phyloP scores from a whole-genome alignment of 176 grass and related monocot genomes.

The Puccinellia tenuiflora region DNA sequence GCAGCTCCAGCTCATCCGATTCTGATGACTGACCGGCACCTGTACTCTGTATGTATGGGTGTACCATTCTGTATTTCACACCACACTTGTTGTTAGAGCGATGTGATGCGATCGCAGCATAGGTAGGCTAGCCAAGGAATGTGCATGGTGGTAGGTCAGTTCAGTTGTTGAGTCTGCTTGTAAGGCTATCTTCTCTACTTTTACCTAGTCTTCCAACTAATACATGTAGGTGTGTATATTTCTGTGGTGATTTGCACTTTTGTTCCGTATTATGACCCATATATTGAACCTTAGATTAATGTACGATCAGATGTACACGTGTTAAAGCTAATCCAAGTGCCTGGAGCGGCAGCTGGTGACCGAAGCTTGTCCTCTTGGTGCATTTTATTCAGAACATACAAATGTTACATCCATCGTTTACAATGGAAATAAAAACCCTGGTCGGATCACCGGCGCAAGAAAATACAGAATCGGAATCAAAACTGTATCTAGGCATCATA shows the following conservation, averaged over 20 bases:
- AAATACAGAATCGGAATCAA: too few relatives aligned
- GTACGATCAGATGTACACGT: background rate
- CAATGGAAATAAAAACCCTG: too few relatives aligned
- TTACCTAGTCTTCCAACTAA: background rate
- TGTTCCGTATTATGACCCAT: background rate
- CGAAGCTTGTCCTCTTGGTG: too few relatives aligned
- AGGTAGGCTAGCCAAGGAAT: constrained; percentile 5
- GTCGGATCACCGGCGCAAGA: too few relatives aligned
- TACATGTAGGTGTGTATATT: background rate
- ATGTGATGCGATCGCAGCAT: background rate
- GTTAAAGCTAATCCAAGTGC: background rate
- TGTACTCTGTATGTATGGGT: background rate
- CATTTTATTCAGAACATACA: too few relatives aligned
- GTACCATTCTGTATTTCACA: background rate
- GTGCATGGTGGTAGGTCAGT: constrained; percentile 12
- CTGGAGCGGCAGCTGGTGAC: too few relatives aligned
- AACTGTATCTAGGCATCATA: too few relatives aligned
- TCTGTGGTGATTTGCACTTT: background rate
- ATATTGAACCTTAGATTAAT: background rate
- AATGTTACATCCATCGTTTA: too few relatives aligned
- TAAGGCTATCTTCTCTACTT: background rate
- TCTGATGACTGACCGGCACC: constrained; percentile 9
- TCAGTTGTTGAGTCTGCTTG: constrained; percentile 8
- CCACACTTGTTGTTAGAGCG: background rate
- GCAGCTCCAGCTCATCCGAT: constrained; percentile 42